Evolutionary conservation across 495 filamentous ascomycete species (phyloP).

Genomic region (Haplographium delicatum): DNA sequence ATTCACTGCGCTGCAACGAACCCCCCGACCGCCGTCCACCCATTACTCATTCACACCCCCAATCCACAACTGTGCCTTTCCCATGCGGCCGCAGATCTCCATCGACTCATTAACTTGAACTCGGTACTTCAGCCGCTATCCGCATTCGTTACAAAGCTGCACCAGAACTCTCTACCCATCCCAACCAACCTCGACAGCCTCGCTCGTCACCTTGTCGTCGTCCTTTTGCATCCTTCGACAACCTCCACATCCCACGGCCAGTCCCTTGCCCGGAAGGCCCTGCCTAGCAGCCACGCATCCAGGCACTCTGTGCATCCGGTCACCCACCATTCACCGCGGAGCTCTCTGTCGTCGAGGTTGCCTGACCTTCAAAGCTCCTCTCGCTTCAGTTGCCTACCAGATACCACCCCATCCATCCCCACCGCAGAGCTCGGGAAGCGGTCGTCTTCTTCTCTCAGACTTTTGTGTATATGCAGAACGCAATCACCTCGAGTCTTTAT

Average conservation of each 20-base stretch:
- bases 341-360: constrained; percentile 3
- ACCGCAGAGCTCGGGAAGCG: constrained; percentile 3
- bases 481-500: constrained; percentile 38
- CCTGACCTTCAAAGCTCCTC: background rate
- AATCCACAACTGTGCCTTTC: background rate
- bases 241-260: background rate
- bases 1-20: too few relatives aligned
- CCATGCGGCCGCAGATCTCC: background rate
- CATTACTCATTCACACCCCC: too few relatives aligned
- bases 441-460: constrained; percentile 9
- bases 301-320: constrained; percentile 9
- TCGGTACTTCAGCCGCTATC: constrained; percentile 16
- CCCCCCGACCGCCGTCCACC: too few relatives aligned
- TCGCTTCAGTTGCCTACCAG: constrained; percentile 15
- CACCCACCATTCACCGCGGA: constrained; percentile 1
- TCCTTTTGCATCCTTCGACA: background rate
- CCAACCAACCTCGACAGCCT: constrained; percentile 11
- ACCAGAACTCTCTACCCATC: too few relatives aligned
- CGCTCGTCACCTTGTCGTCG: background rate
- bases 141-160: constrained; percentile 13
- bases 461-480: constrained; percentile 39
- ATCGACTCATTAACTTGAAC: constrained; percentile 25
- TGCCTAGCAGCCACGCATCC: constrained; percentile 18
- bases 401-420: background rate
- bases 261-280: constrained; percentile 15